Percentiles rank a stretch among this genome's conserved stretches.
phyloP scores from a whole-genome alignment of 805 yeast genomes.

The Yarrowia yakushimensis region DNA sequence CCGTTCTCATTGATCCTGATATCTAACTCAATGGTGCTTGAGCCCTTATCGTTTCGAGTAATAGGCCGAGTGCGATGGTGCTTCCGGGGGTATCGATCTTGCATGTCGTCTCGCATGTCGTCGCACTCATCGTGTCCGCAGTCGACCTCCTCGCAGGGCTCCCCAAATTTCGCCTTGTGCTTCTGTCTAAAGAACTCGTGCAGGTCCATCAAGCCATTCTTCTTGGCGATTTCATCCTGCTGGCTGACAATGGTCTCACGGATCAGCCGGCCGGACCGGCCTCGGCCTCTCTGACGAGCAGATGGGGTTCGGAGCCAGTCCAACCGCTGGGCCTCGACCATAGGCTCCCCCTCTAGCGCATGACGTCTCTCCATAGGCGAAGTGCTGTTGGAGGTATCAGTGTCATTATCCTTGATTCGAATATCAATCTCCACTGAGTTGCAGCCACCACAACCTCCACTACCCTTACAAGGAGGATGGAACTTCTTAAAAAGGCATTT shows the following conservation, averaged over 20 bases:
- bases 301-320: neutral
- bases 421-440: neutral
- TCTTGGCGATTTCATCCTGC: conserved; percentile 3
- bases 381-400: neutral
- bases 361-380: neutral
- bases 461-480: conserved; percentile 17
- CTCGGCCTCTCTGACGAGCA: neutral
- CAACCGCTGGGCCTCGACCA: neutral
- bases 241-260: conserved; percentile 1
- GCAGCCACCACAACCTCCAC: neutral
- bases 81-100: neutral
- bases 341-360: neutral
- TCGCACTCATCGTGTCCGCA: conserved; percentile 15
- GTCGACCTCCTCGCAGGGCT: conserved; percentile 14
- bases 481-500: neutral
- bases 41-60: neutral
- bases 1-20: conserved; percentile 18
- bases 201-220: neutral
- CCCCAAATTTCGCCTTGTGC: conserved; percentile 1
- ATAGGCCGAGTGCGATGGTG: neutral
- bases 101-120: conserved; percentile 14
- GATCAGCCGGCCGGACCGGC: neutral
- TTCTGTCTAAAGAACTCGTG: neutral
- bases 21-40: conserved; percentile 14
- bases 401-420: neutral